Base-by-base conservation (phyloP, 306 rosid genomes). In the Medicago ruthenica region DNA sequence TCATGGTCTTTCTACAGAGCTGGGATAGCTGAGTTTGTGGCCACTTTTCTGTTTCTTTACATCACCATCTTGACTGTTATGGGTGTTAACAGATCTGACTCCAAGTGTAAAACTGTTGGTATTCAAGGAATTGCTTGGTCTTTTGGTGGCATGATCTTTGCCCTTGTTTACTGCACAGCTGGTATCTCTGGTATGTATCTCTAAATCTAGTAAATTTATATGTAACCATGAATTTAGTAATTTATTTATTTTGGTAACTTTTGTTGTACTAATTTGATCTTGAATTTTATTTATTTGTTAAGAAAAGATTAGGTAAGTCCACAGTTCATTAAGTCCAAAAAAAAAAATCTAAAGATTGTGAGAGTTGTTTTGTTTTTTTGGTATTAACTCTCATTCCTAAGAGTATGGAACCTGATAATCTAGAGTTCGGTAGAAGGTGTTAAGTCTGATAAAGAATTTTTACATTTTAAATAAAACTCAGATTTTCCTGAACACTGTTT, bases 81-180 rank as follows among this genome's bases (percentile, higher is more conserved):
- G 80, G 87, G 87, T 1, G 88, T 91, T 2, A 85, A 75, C 73
- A 84, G 89, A 41, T 80, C 97, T 9, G 83, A 51, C 0, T 24
- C 78, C 39, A 89, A 63, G 86, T 93, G 98, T 48, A 0, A 58
- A 0, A 64, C 92, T 0, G 98, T 93, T 21, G 98, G 87, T 14
- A 84, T 84, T 59, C 87, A 84, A 44, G 87, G 87, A 0, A 84
- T 84, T 3, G 87, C 87, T 61, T 93, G 97, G 98, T 89, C 98
- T 21, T 93, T 93, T 34, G 98, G 98, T 13, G 98, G 98, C 42
- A 91, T 90, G 96, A 93, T 93, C 84, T 93, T 93, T 61, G 92
- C 97, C 34, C 92, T 93, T 10, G 98, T 93, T 7, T 93, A 93
- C 89, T 89, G 97, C 55, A 93, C 97, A 2, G 98, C 98, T 14